Evolutionary conservation across 495 filamentous ascomycete genomes (phyloP), one percentile per base, ranked within the genome.

Genomic region (Aspergillus haitiensis): DNA sequence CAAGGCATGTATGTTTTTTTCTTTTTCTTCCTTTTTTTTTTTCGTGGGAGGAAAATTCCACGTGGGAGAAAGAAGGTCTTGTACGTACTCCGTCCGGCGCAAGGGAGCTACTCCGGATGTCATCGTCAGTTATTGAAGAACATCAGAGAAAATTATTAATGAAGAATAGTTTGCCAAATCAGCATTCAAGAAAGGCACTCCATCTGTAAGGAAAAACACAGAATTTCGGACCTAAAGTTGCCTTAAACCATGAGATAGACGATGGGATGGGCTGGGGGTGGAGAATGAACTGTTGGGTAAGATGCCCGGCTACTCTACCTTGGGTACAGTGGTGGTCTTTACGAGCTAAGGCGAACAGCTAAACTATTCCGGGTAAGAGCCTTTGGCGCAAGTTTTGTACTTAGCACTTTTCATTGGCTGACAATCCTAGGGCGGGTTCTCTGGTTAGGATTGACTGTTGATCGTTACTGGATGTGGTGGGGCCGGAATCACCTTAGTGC

Each of bases 401-500:
- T 36, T 33, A 55, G 44, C 7, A 35, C 16, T 31, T 8, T 33
- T 64, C 46, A 60, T 34, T 64, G 62, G 62, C 44, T 55, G 48
- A 21, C 8, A 27, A 21, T 27, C 10, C 13, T 5, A 52, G 45
- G 18, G 53, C 39, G 60, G 62, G 37, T 59, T 64, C 55, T 37
- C 62, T 52, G 62, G 35, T 44, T 58, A 60, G 57, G 58, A 59
- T 42, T 64, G 54, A 64, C 18, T 18, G 57, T 6, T 36, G 58
- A 64, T 64, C 62, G 42, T 52, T 61, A 61, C 57, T 58, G 40
- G 53, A 55, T 64, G 33, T 21, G 35, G 56, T 57, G 47, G 48
- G 11, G 56, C 39, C 15, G 8, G 12, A 47, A 7, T 47, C 58
- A 42, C 12, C 35, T 49, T 15, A 10, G 34, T 59, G 21, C 61